Conservation (phyloP, 1,139 yeast genomes). For the Geotrichum restrictum region DNA sequence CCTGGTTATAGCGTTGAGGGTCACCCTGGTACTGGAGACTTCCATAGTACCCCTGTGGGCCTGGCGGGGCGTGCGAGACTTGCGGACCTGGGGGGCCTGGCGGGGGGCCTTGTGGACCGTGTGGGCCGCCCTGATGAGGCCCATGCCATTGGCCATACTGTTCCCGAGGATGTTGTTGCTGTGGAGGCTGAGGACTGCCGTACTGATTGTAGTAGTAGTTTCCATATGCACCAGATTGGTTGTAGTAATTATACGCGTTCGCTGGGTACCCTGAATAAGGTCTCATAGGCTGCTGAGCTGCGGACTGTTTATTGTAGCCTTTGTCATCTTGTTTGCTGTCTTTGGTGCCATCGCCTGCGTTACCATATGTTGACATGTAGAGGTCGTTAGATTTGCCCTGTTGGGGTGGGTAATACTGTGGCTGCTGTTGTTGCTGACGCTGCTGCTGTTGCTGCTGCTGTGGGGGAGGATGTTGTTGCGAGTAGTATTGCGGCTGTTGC, state of each 20-base stretch:
- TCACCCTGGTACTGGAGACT: background rate
- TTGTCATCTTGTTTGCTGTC: background rate
- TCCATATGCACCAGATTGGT: background rate
- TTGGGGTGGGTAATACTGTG: background rate
- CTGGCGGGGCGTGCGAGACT: background rate
- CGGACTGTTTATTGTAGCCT: background rate
- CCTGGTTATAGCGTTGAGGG: background rate
- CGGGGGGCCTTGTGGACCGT: background rate
- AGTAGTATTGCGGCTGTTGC: background rate
- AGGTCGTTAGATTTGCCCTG: constrained; percentile 7
- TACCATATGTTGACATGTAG: constrained; percentile 11
- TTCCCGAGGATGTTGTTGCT: background rate
- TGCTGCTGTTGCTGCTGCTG: background rate
- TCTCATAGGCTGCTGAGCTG: background rate
- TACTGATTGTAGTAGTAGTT: constrained; percentile 2
- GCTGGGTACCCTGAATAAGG: background rate
- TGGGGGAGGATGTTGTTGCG: background rate
- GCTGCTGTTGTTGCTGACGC: constrained; percentile 5
- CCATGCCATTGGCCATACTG: background rate
- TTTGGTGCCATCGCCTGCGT: constrained; percentile 12
- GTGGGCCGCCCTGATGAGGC: no score
- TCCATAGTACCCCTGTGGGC: constrained; percentile 2
- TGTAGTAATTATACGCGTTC: constrained; percentile 4
- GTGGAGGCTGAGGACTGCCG: background rate
- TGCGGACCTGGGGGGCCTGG: background rate